Evolutionary conservation across 129 eudicot species (phyloP), one percentile per base, ranked within the genome.

Genomic region (Arctium minus): DNA sequence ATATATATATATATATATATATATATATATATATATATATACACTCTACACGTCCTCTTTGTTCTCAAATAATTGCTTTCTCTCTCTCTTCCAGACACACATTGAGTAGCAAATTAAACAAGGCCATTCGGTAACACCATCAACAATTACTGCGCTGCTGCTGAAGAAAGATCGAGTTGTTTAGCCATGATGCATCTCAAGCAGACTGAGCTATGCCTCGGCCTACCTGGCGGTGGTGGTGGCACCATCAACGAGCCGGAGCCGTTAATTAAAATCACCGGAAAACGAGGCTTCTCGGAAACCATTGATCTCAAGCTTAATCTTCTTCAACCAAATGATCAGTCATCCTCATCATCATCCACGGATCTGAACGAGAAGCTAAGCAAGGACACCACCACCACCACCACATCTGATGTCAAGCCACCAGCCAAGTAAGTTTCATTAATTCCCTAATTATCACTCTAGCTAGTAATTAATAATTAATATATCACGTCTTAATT

Each of bases 291-390:
- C 17, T 94, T 90, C 79, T 89, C 97, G 10, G 92, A 94, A 89
- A 92, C 98, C 7, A 93, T 92, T 86, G 96, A 94, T 88, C 90
- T 94, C 39, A 90, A 92, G 86, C 96, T 94, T 64, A 94, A 94
- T 8, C 17, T 46, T 72, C 89, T 94, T 75, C 93, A 91, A 71
- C 32, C 87, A 17, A 81, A 89, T 70, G 88, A 84, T 18, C 76
- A 88, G 0, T 44, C 53, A 5, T 46, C 56, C 56, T 46, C 56
- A 11, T 75, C 87, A 1, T 79, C 89, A 10, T 75, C 87, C 42
- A 33, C 78, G 81, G 89, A 92, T 86, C 89, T 87, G 80, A 86
- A 88, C 75, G 90, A 79, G 35, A 67, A 29, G 29, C 48, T 84
- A 5, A 38, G 75, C 70, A 89, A 86, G 27, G 78, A 33, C 56